Percentiles rank a stretch among this genome's conserved stretches.
Conservation (phyloP, 2,329 filamentous ascomycete species). For the Venturia effusa region DNA sequence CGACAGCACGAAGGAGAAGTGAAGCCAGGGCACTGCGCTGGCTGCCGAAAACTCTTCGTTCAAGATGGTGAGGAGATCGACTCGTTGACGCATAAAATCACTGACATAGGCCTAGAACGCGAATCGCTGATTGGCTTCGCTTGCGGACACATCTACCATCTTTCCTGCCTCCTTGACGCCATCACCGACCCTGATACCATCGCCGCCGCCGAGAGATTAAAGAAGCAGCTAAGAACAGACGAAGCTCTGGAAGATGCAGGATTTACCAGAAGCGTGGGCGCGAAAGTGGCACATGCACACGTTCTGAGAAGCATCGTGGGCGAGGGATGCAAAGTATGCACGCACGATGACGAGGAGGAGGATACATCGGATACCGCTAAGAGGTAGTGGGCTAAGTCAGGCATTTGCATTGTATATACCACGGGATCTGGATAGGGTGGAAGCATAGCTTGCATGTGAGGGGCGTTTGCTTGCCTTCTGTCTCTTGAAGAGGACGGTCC, state of each 20-base stretch:
- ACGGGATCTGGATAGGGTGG: neutral
- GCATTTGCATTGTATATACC: neutral
- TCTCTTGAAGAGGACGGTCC: neutral
- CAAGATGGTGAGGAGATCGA: constrained; percentile 23
- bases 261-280: constrained; percentile 57
- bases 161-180: constrained; percentile 54
- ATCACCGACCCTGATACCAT: constrained; percentile 33
- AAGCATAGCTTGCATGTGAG: neutral
- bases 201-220: constrained; percentile 30
- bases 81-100: too few species aligned
- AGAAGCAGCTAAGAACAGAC: constrained; percentile 26
- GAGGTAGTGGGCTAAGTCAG: neutral
- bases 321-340: constrained; percentile 53
- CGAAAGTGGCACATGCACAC: constrained; percentile 79
- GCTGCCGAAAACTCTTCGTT: constrained; percentile 26
- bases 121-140: constrained; percentile 71
- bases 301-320: constrained; percentile 60
- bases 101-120: constrained; percentile 33
- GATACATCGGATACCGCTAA: neutral
- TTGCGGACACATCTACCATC: constrained; percentile 73
- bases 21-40: constrained; percentile 28
- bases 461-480: neutral
- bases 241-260: constrained; percentile 33
- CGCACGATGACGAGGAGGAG: constrained; percentile 9
- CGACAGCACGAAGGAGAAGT: constrained; percentile 9